Evolutionary conservation across 2,329 filamentous ascomycete species (phyloP), one percentile per base, ranked within the genome.

Genomic region (Pseudocercospora fijiensis): DNA sequence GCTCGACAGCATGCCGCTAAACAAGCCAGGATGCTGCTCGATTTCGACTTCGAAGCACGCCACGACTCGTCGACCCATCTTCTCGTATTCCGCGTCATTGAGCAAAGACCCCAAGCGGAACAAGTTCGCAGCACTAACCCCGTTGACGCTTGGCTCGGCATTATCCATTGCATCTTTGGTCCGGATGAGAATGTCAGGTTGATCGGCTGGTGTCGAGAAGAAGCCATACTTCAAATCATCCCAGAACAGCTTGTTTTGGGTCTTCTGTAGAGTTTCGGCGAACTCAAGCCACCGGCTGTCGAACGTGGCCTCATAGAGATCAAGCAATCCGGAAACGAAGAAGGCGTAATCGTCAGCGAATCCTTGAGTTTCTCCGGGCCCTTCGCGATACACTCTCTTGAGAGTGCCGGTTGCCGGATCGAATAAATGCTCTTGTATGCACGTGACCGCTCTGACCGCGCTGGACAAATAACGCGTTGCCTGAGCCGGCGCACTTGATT

Each of bases 291-390:
- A 91, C 49, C 80, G 79, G 68, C 89, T 87, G 62, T 96, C 88
- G 66, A 89, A 89, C 0, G 91, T 96, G 0, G 89, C 85, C 75
- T 94, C 88, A 74, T 96, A 96, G 27, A 98, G 84, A 69, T 93
- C 89, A 62, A 98, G 80, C 1, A 97, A 81, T 0, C 92, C 94
- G 57, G 89, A 86, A 57, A 92, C 90, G 45, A 98, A 76, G 76
- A 94, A 96, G 2, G 94, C 92, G 74, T 98, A 98, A 78, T 99
- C 95, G 71, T 98, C 95, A 0, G 94, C 91, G 76, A 98, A 96
- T 0, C 86, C 93, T 43, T 83, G 82, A 0, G 86, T 88, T 18
- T 86, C 82, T 27, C 88, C 87, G 8, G 86, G 82, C 1, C 86
- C 85, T 65, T 88, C 85, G 28, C 87, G 86, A 77, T 89, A 96